Evolutionary conservation across 1,139 yeast genomes (phyloP).

Genomic region (Nakaseomyces sp.): DNA sequence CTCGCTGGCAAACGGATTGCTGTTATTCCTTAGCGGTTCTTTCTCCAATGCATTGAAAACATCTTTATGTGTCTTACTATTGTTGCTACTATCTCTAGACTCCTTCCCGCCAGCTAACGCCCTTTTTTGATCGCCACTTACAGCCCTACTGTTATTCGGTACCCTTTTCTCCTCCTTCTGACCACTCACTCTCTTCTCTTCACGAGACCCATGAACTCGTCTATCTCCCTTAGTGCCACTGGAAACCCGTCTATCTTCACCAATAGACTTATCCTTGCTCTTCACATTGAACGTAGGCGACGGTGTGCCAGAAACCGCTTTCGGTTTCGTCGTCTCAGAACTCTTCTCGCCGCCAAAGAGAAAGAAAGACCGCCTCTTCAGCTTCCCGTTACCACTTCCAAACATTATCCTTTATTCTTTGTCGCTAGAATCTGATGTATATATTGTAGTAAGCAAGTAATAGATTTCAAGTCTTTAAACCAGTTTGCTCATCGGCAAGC

Average conservation of each 20-base stretch:
- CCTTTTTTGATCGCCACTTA: constrained; percentile 4
- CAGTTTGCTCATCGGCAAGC: no score
- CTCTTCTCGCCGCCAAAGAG: constrained; percentile 17
- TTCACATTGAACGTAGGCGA: not conserved
- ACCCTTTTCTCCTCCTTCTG: not conserved
- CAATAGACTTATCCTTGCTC: not conserved
- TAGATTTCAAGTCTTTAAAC: no score
- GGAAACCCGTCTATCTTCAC: not conserved
- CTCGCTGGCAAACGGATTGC: constrained; percentile 10
- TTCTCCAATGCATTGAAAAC: constrained; percentile 8
- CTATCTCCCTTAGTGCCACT: no score
- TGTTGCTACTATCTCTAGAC: not conserved
- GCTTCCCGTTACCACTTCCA: constrained; percentile 12
- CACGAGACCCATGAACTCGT: no score
- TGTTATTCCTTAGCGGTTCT: constrained; percentile 10
- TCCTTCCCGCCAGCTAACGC: no score
- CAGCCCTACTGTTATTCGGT: not conserved
- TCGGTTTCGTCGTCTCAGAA: not conserved
- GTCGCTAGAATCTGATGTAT: not conserved
- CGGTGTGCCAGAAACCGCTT: not conserved
- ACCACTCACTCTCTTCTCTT: not conserved
- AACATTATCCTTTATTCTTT: constrained; percentile 12
- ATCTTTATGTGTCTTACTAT: not conserved
- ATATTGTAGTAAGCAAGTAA: no score
- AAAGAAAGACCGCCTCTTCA: constrained; percentile 22